Base-by-base conservation (phyloP, 2,329 filamentous ascomycete genomes). In the Botrytis pseudocinerea region DNA sequence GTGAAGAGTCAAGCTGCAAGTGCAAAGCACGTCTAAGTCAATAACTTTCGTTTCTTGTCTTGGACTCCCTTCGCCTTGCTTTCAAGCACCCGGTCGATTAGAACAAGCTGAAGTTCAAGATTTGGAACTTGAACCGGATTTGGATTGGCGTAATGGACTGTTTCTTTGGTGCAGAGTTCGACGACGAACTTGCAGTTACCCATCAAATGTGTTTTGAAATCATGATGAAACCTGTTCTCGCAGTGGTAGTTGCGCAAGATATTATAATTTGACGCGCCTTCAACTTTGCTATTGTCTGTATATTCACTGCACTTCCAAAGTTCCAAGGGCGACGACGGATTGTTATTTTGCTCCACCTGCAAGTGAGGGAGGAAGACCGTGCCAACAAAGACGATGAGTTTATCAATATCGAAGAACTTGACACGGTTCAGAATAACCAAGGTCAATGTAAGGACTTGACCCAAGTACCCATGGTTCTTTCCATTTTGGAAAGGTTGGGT, bases 141-240 rank as follows among this genome's bases (percentile, higher is more conserved):
- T 8, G 5, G 9, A 14, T 20, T 46, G 40, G 4, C 9, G 32
- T 25, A 0, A 14, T 25, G 9, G 6, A 1, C n/a, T 44, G 28
- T 10, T 16, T 0, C 6, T 35, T 44, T 22, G 22, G 0, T 46
- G 62, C 12, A 51, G 7, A 66, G 63, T 1, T 38, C 7, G 22
- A 66, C 1, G 4, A 66, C 32, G 5, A n/a, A 40, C 25, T 38
- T 51, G 32, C 63, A 66, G 32, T n/a, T 54, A 3, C 40, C 16
- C 22, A 18, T 4, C 22, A 66, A 8, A 25, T 10, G 22, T 38
- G 22, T 14, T 38, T 4, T 10, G 32, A 66, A 48, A 35, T 35
- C 32, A 28, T 0, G 5, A 28, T 40, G 4, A 20, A 66, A 40
- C 9, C 7, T 2, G 2, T 32, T 12, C 1, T 18, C 0, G 14